Evolutionary conservation across 345 rosid species (phyloP), one percentile per base, ranked within the genome.

Genomic region (Boechera stricta): DNA sequence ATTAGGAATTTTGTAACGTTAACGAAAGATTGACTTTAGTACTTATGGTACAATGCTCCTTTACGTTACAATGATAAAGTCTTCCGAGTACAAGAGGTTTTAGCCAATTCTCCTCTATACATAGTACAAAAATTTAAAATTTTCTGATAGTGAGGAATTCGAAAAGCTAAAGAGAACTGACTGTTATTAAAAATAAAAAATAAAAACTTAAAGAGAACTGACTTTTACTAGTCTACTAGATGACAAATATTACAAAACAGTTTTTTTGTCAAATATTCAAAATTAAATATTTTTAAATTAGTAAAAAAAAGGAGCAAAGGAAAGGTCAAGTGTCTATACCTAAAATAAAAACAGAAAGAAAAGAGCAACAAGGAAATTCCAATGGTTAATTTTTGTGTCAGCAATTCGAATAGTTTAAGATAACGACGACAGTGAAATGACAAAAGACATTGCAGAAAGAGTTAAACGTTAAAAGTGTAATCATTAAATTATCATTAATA

Each of bases 401-500:
- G 77, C 68, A 65, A 70, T 77, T 77, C 76, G 56, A 78, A 72
- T 49, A 65, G 72, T 66, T 66, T 41, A 41, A 58, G 77, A 38
- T 29, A 72, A 72, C 51, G 77, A 78, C 81, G 73, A 72, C 64
- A 78, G 35, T 24, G 72, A 78, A 78, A 71, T 5, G 77, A 78
- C 81, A 78, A 78, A 72, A 71, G 47, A 71, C 60, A 64, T 57
- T 57, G 38, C 73, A 78, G 64, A 72, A 71, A 13, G 36, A 71
- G 71, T 64, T 53, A n/a, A 71, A 72, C 53, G 58, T 63, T 51
- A 72, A 72, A 78, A 66, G 81, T 66, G 77, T 41, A 72, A 78
- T 77, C 72, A 77, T 77, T 77, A 52, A 77, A 77, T 67, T 24
- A 77, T 71, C 81, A 77, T 71, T 39, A 71, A 78, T 66, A 49